A percentile compares a stretch with the other conserved stretches of the same genome.
Conservation (phyloP, 23 red algal species). For the Gracilaria vermiculophylla region DNA sequence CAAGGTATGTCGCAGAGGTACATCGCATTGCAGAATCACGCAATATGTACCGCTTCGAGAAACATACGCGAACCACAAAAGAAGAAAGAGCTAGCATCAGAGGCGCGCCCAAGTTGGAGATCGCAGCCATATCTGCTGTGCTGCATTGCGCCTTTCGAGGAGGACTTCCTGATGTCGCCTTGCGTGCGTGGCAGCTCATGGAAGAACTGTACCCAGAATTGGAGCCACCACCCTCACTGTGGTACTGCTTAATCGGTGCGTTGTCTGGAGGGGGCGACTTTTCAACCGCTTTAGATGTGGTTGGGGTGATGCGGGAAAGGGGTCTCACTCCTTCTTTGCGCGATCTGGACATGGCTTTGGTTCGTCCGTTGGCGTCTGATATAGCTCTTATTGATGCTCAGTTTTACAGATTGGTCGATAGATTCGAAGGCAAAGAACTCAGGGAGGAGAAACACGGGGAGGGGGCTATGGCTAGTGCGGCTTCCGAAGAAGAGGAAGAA, state of each 20-base stretch:
- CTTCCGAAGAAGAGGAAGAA: neutral
- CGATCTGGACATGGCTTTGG: constrained; percentile 52
- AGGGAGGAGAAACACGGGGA: neutral
- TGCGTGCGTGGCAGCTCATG: constrained; percentile 8
- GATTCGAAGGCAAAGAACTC: constrained; percentile 1
- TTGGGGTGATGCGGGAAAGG: constrained; percentile 46
- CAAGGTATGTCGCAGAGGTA: constrained; percentile 33
- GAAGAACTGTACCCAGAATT: constrained; percentile 42
- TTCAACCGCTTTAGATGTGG: constrained; percentile 41
- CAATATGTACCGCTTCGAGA: constrained; percentile 6
- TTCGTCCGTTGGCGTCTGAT: constrained; percentile 41
- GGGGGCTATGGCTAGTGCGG: neutral
- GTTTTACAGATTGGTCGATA: constrained; percentile 47
- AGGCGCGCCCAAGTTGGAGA: constrained; percentile 40
- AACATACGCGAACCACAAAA: constrained; percentile 5
- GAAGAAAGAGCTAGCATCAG: constrained; percentile 30
- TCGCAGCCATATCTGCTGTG: constrained; percentile 41
- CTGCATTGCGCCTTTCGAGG: constrained; percentile 56
- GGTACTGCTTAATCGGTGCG: constrained; percentile 63
- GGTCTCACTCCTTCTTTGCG: constrained; percentile 21
- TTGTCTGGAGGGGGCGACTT: constrained; percentile 43
- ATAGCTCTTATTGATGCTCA: constrained; percentile 40
- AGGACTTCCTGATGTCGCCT: constrained; percentile 29
- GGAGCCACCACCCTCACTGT: constrained; percentile 14
- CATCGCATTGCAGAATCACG: constrained; percentile 56